Conservation (phyloP, 345 rosid species). For the Euphorbia tirucalli region DNA sequence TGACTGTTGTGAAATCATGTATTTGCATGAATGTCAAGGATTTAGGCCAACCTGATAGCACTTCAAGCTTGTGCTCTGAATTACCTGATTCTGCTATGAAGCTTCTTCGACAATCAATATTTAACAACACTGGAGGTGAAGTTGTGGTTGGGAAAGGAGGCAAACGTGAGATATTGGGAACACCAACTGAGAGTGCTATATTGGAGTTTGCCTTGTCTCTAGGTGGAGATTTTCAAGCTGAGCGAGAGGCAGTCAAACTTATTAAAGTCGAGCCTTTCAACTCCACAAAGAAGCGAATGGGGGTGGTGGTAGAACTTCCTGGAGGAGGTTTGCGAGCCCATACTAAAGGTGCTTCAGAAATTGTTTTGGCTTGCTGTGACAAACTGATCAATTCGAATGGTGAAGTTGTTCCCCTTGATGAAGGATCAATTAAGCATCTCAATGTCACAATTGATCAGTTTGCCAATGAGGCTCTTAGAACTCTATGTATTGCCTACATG, state of each 20-base stretch:
- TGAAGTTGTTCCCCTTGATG: slow-evolving; percentile 69
- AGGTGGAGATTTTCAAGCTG: slow-evolving; percentile 72
- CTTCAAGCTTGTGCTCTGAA: slow-evolving; percentile 52
- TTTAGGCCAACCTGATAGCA: slow-evolving; percentile 32
- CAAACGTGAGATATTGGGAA: slow-evolving; percentile 69
- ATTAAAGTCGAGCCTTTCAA: slow-evolving; percentile 88
- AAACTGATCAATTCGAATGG: slow-evolving; percentile 69
- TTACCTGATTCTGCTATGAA: slow-evolving; percentile 54
- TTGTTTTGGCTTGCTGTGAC: slow-evolving; percentile 76
- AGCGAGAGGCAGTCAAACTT: slow-evolving; percentile 49
- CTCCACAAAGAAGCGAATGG: slow-evolving; percentile 93
- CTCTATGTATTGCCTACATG: slow-evolving; percentile 72
- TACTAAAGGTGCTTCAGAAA: slow-evolving; percentile 90
- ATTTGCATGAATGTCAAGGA: slow-evolving; percentile 65
- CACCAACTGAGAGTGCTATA: slow-evolving; percentile 88
- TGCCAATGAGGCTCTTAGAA: slow-evolving; percentile 86
- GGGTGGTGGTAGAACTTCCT: slow-evolving; percentile 67
- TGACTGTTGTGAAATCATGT: slow-evolving; percentile 92
- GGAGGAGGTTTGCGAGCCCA: slow-evolving; percentile 71
- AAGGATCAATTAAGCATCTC: slow-evolving; percentile 50
- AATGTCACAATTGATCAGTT: slow-evolving; percentile 68
- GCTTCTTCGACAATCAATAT: slow-evolving; percentile 72
- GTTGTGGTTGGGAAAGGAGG: slow-evolving; percentile 66
- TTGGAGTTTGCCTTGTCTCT: slow-evolving; percentile 77
- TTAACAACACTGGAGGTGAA: slow-evolving; percentile 88